Evolutionary conservation across 352 stramenopile species (phyloP), one percentile per base, ranked within the genome.

Genomic region (Aphanomyces euteiches): DNA sequence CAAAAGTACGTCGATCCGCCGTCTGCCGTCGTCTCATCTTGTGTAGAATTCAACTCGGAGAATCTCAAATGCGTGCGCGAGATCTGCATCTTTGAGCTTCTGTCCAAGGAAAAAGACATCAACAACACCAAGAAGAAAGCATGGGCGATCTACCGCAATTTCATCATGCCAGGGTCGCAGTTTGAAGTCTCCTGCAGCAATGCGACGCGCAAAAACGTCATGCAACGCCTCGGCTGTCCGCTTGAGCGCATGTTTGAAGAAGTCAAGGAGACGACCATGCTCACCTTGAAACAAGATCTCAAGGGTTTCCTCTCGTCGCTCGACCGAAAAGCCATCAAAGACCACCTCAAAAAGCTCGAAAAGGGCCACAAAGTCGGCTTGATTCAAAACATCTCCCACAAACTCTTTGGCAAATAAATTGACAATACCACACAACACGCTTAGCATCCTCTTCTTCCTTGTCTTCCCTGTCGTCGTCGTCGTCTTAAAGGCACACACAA

Each of bases 131-230:
- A 94, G 72, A 79, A 87, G 70, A 91, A 89, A 74, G 84, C 84
- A 5, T 92, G 83, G 83, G 79, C 84, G 50, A 63, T 93, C 56
- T 93, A 92, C 60, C 77, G 91, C n/a, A 90, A 88, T 66, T 93
- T 92, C 71, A 87, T 93, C 64, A 85, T 84, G 0, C 83, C 84
- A 0, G 78, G 81, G 8, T 90, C 83, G 41, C 84, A 85, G 2
- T 93, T 75, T 69, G 84, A 93, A 63, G 84, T 93, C 2, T 93
- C 86, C 58, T 93, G 86, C 78, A 92, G 84, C 2, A 91, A 90
- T 58, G 67, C 91, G 39, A 85, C 91, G 61, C 81, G 86, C 53
- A 92, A 93, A 67, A 90, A 83, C 7, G 86, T 92, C 61, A 84
- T 92, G 71, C 75, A 90, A 19, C 82, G 83, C n/a, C 79, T 94